Base-by-base conservation (phyloP, 129 eudicot genomes). In the Flaveria ramosissima region DNA sequence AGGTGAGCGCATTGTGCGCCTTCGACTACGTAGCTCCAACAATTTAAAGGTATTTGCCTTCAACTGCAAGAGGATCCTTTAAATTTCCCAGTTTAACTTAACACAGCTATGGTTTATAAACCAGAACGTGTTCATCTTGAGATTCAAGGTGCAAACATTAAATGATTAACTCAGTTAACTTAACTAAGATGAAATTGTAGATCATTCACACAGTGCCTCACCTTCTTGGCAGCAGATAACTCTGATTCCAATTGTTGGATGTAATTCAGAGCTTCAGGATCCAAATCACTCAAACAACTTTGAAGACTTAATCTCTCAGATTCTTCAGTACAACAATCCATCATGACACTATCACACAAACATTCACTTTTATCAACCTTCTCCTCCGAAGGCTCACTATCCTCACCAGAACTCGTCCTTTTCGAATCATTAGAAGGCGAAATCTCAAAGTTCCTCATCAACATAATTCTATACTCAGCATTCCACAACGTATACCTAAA, bases 401-500 rank as follows among this genome's bases (percentile, higher is more conserved):
- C 88, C 72, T 76, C 89, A 0, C 53, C 50, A 72, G 61, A 77
- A 75, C 52, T 76, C 16, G 42, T 19, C 69, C 68, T 75, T 63
- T 73, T 82, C 2, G 68, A 70, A 46, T 62, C 78, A 83, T 79
- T 84, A 15, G 73, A 73, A 7, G 82, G 67, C 16, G 96, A 79
- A 30, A 93, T 59, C 27, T 90, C 96, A 69, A 93, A 93, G 66
- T 87, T 93, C 74, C 97, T 85, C 97, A 84, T 87, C 88, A 93
- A 70, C 23, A 91, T 88, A n/a, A 90, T 82, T 71, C 97, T 77
- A 70, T 90, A 93, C 85, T 93, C 98, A 2, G 93, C 96, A 84
- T 90, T 93, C 97, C 98, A 93, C 75, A 89, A 65, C 14, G 97
- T 93, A 78, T 93, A 93, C 89, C 97, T 93, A 69, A 67, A 27